These are phyloP conservation scores for Acanthamoeba culbertsoni DNA, from an alignment of 208 protist species.

Conservation along the genomic window DNA sequence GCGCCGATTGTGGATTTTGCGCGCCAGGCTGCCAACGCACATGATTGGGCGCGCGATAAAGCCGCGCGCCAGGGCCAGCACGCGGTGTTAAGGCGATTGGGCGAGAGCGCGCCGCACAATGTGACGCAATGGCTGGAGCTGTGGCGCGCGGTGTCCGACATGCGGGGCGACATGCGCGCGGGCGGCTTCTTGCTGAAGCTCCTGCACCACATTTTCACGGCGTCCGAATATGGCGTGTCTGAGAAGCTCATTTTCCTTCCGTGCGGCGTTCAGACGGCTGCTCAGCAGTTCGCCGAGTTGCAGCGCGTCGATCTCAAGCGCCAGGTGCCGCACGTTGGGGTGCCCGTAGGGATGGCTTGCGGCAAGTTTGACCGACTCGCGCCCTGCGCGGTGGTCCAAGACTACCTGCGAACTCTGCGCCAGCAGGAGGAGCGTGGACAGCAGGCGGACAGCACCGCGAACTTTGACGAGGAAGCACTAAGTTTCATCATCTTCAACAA, in stretches of 20 bases:
- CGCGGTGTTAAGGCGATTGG: not conserved
- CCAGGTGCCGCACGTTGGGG: not conserved
- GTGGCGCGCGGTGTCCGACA: not conserved
- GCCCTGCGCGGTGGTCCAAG: not conserved
- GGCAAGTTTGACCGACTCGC: not conserved
- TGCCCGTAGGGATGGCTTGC: not conserved
- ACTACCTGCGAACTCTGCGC: not conserved
- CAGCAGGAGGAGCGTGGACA: not conserved
- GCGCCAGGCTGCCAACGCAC: not conserved
- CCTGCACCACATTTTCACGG: not conserved
- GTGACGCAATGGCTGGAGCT: not conserved
- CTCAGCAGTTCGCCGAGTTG: not conserved
- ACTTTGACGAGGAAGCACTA: not conserved
- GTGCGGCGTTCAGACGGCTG: not conserved
- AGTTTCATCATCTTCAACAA: not conserved
- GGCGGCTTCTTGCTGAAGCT: conserved; percentile 41
- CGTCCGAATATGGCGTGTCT: not conserved
- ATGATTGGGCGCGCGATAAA: not conserved
- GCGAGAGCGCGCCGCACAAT: not conserved
- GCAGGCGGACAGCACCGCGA: not conserved
- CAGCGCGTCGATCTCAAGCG: not conserved
- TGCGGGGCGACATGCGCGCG: not conserved
- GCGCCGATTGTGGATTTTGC: not conserved
- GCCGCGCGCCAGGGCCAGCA: not conserved
- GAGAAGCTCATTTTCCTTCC: not conserved